These are phyloP conservation scores for Xerocomus nothofagi DNA, from an alignment of 1,284 basidiomycete species.

Conservation along the genomic window DNA sequence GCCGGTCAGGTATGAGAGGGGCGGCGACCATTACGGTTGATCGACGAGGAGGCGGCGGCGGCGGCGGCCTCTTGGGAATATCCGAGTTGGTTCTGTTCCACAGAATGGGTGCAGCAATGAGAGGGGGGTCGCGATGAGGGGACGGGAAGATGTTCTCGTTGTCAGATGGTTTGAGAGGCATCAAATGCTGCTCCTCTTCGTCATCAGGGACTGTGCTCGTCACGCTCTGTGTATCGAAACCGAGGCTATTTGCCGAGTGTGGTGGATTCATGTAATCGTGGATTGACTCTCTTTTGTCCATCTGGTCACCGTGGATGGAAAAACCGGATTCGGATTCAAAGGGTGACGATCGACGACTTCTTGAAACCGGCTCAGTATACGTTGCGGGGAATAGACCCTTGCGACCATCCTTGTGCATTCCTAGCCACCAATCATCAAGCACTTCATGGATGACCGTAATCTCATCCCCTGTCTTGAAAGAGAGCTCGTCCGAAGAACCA, in stretches of 20 bases:
- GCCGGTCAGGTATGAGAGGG: conserved; percentile 28
- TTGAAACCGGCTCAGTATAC: conserved; percentile 58
- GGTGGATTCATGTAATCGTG: conserved; percentile 44
- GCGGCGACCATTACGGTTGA: conserved; percentile 16
- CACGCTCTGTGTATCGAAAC: conserved; percentile 45
- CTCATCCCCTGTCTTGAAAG: conserved; percentile 69
- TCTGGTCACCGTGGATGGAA: conserved; percentile 8
- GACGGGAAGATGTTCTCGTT: conserved; percentile 19
- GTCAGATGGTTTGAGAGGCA: conserved; percentile 28
- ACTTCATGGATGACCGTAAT: conserved; percentile 76
- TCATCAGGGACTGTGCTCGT: conserved; percentile 44
- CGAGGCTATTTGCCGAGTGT: conserved; percentile 28
- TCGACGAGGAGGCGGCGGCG: conserved; percentile 44
- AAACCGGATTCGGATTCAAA: conserved; percentile 16
- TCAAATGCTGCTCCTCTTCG: conserved; percentile 38
- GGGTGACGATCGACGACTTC: conserved; percentile 24
- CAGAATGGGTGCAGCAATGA: conserved; percentile 33
- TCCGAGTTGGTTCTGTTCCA: conserved; percentile 29
- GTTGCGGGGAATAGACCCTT: conserved; percentile 77
- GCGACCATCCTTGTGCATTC: conserved; percentile 59
- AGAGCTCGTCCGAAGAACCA: conserved; percentile 73
- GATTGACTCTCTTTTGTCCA: conserved; percentile 19
- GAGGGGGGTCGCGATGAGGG: conserved; percentile 15
- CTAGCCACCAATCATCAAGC: conserved; percentile 85
- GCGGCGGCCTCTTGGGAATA: conserved; percentile 34